Evolutionary conservation across 257 asterid genomes (phyloP).

Genomic region (Euphrasia confusa): DNA sequence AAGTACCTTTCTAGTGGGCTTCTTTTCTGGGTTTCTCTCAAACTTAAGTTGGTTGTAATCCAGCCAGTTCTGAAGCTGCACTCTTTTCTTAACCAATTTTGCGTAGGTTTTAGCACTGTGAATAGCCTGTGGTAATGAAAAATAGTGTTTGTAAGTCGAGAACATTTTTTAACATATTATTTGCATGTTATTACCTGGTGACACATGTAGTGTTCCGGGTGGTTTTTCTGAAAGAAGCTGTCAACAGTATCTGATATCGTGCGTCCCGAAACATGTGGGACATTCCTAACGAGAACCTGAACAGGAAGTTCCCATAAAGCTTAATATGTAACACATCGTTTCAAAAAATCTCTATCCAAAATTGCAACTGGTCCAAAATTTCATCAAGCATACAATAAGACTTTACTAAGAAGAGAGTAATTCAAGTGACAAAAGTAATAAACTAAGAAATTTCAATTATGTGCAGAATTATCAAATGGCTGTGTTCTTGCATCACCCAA

Average conservation of each 20-base stretch:
- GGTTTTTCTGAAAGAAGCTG: conserved; percentile 65
- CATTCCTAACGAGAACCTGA: conserved; percentile 91
- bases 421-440: background rate
- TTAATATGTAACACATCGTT: background rate
- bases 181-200: conserved; percentile 62
- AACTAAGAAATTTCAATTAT: background rate
- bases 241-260: conserved; percentile 66
- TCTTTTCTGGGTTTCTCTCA: conserved; percentile 59
- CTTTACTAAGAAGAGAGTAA: background rate
- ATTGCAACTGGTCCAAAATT: too few relatives aligned
- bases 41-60: conserved; percentile 86
- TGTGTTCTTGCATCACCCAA: background rate
- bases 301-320: conserved; percentile 13
- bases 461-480: background rate
- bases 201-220: conserved; percentile 83
- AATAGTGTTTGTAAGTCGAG: background rate
- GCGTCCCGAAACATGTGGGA: conserved; percentile 64
- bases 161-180: background rate
- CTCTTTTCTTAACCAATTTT: conserved; percentile 62
- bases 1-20: conserved; percentile 71
- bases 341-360: background rate
- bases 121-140: conserved; percentile 48
- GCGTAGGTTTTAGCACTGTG: conserved; percentile 74
- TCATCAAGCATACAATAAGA: background rate
- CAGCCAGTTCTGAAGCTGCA: conserved; percentile 70